Conservation (phyloP, 805 yeast species). For the Teunomyces tritomae region DNA sequence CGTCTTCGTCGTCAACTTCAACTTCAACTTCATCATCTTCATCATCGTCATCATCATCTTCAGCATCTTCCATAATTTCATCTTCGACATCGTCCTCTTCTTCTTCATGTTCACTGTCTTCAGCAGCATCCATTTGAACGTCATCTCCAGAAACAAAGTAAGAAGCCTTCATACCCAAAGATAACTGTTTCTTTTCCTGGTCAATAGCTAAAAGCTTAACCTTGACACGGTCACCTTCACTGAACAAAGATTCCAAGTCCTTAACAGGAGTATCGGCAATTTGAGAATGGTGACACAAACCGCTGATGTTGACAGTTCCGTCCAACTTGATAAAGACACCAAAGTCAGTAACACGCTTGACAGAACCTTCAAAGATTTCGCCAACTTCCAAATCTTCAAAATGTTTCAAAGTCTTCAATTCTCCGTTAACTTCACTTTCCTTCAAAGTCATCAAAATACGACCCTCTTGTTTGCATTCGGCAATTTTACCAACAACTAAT, state of each 20-base stretch:
- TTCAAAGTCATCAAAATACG: conserved; percentile 76
- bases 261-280: conserved; percentile 68
- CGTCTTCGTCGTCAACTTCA: conserved; percentile 18
- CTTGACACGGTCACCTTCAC: conserved; percentile 88
- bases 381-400: conserved; percentile 70
- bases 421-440: conserved; percentile 76
- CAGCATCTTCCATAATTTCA: conserved; percentile 36
- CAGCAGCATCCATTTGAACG: conserved; percentile 29
- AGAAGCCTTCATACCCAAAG: conserved; percentile 94
- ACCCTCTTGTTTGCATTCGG: conserved; percentile 58
- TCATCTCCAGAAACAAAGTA: conserved; percentile 52
- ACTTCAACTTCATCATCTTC: conserved; percentile 15
- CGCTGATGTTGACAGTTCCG: conserved; percentile 71
- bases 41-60: conserved; percentile 26
- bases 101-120: conserved; percentile 23
- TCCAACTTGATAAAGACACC: conserved; percentile 88
- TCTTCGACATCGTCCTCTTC: conserved; percentile 32
- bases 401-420: conserved; percentile 52
- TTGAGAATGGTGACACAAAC: conserved; percentile 83
- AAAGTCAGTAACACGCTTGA: conserved; percentile 74
- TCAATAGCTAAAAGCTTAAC: conserved; percentile 71
- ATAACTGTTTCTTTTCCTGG: conserved; percentile 64
- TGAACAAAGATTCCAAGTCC: conserved; percentile 64
- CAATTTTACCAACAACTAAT: conserved; percentile 69
- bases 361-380: conserved; percentile 72